These are phyloP conservation scores for Paragyromitra xinjiangensis DNA, from an alignment of 495 filamentous ascomycete species.

Conservation along the genomic window DNA sequence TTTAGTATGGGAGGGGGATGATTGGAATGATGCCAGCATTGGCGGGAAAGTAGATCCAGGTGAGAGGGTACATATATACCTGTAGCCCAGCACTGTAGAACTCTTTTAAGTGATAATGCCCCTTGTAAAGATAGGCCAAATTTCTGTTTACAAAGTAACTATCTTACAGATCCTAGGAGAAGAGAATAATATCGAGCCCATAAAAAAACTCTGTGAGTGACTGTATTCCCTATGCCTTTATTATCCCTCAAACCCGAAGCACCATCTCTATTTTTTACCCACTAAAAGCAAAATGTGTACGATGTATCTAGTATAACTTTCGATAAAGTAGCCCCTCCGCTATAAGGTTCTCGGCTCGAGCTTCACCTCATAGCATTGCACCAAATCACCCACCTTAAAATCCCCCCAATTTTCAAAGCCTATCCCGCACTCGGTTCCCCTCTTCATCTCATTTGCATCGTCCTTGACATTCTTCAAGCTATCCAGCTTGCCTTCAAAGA, in stretches of 20 bases:
- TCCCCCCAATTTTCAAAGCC: constrained; percentile 80
- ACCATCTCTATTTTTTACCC: constrained; percentile 18
- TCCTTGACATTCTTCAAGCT: constrained; percentile 93
- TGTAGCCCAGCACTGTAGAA: too few species aligned
- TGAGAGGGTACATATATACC: too few species aligned
- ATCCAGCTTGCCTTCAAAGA: constrained; percentile 84
- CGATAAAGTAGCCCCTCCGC: constrained; percentile 58
- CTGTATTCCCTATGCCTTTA: background rate
- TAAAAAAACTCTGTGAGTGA: constrained; percentile 12
- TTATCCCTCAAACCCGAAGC: constrained; percentile 11
- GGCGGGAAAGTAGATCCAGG: too few species aligned
- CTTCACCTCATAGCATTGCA: constrained; percentile 86
- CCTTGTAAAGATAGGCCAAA: too few species aligned
- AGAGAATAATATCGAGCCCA: constrained; percentile 22
- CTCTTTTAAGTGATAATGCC: too few species aligned
- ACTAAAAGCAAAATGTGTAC: background rate
- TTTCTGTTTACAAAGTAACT: background rate
- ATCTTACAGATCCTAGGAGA: constrained; percentile 16
- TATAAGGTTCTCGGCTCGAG: constrained; percentile 71
- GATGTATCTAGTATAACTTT: constrained; percentile 5
- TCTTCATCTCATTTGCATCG: constrained; percentile 84
- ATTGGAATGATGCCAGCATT: too few species aligned
- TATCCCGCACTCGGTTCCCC: constrained; percentile 92
- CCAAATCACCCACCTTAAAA: constrained; percentile 80
- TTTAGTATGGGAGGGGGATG: too few species aligned